Evolutionary conservation across 108 stramenopile species (phyloP), one percentile per base, ranked within the genome.

Genomic region (Skeletonema potamos): DNA sequence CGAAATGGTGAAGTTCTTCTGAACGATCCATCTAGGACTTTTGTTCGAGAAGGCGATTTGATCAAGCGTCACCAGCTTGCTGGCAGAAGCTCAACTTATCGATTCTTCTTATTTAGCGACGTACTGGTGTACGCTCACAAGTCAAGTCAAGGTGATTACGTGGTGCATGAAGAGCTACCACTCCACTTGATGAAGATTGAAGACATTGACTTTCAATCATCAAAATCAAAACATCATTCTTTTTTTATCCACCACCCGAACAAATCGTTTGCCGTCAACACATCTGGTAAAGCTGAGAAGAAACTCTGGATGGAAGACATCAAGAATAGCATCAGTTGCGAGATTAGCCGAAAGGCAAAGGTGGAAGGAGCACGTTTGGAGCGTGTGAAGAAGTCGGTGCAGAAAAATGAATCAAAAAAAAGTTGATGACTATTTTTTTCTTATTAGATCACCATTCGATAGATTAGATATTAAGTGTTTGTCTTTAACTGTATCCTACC

Each of bases 81-180:
- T 27, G 96, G 95, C 24, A 77, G 91, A 32, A 78, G 68, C 43
- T 79, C 85, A 22, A 72, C 82, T 8, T 97, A 97, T 74, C 73
- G 84, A 6, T 97, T 98, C 77, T 98, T 97, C 69, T 73, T 98
- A 57, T 98, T 98, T 77, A 90, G 87, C 54, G 98, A 98, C 73
- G 72, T 73, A 17, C 57, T 80, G 27, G 72, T 80, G 6, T 80
- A 80, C 18, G 76, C 81, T 29, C 77, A 79, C 73, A 79, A 79
- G 55, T 82, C 58, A 55, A 32, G 41, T 27, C 43, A 67, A 13
- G 82, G 77, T 13, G 68, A 82, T 44, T 89, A 72, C 43, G 76
- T 82, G 62, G 87, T 91, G n/a, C 94, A 94, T 67, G 96, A 89
- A 77, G 92, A 88, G 61, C 78, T 98, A 32, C 90, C 89, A 62